Percentiles rank a stretch among this genome's conserved stretches.
Evolutionary conservation across 176 grass and related monocot genomes (phyloP).

Genomic region (sorghum (Sorghum bicolor)): DNA sequence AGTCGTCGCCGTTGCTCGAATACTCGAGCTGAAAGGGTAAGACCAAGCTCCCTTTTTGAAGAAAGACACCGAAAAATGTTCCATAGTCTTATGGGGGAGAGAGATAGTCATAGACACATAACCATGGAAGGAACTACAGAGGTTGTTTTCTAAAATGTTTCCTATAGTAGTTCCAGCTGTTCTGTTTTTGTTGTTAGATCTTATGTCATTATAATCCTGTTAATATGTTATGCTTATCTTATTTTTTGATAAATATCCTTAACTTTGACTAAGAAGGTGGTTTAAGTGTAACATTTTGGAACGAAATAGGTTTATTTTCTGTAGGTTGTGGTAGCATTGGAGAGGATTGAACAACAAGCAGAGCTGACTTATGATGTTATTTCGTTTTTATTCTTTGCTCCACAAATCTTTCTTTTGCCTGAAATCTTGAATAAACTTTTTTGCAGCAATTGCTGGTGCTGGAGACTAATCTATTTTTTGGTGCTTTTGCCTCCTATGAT

Average conservation of each 20-base stretch:
- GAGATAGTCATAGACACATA: constrained; percentile 25
- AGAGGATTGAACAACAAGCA: constrained; percentile 62
- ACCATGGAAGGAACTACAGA: constrained; percentile 63
- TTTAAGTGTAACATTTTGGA: background rate
- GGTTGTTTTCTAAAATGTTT: constrained; percentile 43
- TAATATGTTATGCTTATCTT: background rate
- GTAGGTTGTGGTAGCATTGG: constrained; percentile 62
- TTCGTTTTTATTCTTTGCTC: constrained; percentile 19
- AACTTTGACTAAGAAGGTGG: background rate
- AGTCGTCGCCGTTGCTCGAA: constrained; percentile 20
- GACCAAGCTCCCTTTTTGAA: constrained; percentile 28
- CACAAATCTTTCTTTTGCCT: constrained; percentile 9
- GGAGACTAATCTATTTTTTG: constrained; percentile 55
- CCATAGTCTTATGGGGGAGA: constrained; percentile 11
- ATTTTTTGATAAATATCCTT: background rate
- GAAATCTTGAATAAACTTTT: constrained; percentile 16
- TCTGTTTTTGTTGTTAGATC: background rate
- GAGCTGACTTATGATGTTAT: constrained; percentile 63
- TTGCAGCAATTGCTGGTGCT: constrained; percentile 62
- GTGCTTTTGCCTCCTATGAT: constrained; percentile 51
- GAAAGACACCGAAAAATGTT: constrained; percentile 21
- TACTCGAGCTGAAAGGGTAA: constrained; percentile 26
- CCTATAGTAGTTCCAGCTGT: background rate
- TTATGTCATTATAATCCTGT: constrained; percentile 4
- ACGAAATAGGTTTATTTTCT: background rate